Base-by-base conservation (phyloP, 306 rosid species). In the Vicia faba region DNA sequence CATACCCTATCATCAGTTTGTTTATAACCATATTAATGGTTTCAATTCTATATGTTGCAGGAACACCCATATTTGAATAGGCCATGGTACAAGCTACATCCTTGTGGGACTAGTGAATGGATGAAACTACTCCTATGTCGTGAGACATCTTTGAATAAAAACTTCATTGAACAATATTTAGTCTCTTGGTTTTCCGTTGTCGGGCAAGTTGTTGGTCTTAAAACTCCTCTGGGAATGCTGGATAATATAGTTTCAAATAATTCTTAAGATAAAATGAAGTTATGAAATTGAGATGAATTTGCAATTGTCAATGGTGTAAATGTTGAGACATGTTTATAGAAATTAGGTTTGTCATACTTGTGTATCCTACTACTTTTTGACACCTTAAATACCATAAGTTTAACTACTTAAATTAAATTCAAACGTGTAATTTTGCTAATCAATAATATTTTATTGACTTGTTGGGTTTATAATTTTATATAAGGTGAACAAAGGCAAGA, bases 71-170 rank as follows among this genome's bases (percentile, higher is more conserved):
- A 81, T 82, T 71, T 92, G 79, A 81, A 89, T 29, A 83, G 96
- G 72, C 95, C 91, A 63, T 92, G 96, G 98, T 87, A 35, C 86
- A 92, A 89, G 72, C 70, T 92, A 69, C 98, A 92, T 83, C 93
- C 98, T 41, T 89, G 98, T 64, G 97, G 96, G 28, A 87, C 96
- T 0, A 61, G 88, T 28, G 98, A 85, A 39, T 92, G 96, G 98
- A 84, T 92, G 92, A 92, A 89, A 85, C 78, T 89, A 64, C 91
- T 92, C 55, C 83, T 74, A 25, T 46, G 36, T 31, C 43, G 72
- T 43, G 83, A 78, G 31, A 29, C 75, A 63, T 75, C 73, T 56
- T 10, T 18, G 81, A 76, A 78, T 13, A 73, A 63, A 54, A 78
- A 55, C 10, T 84, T 19, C n/a, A 48, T 78, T 26, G 84, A 85